A percentile compares a stretch with the other conserved stretches of the same genome.
Evolutionary conservation across 2,329 filamentous ascomycete genomes (phyloP).

Genomic region (Cadophora sp.): DNA sequence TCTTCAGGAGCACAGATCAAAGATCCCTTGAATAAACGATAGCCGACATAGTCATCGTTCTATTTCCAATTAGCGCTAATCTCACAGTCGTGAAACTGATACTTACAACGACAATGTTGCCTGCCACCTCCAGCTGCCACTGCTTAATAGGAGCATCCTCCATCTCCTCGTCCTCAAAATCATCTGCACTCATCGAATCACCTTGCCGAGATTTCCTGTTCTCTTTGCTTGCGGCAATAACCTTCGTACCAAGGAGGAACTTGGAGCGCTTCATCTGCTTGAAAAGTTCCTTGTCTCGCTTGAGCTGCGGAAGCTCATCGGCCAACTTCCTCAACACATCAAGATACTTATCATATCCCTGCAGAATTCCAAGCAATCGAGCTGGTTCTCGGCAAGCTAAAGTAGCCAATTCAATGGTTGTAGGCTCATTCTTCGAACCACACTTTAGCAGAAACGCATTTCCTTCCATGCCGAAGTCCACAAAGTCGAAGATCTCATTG

Average conservation of each 20-base stretch:
- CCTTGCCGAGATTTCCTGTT: conserved; percentile 29
- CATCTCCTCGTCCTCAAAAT: conserved; percentile 52
- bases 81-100: neutral
- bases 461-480: conserved; percentile 87
- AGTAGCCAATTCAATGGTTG: conserved; percentile 81
- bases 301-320: conserved; percentile 72
- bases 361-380: conserved; percentile 79
- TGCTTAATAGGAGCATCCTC: conserved; percentile 49
- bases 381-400: conserved; percentile 86
- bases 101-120: conserved; percentile 70
- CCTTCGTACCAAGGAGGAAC: conserved; percentile 84
- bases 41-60: conserved; percentile 87
- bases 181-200: conserved; percentile 47
- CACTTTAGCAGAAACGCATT: conserved; percentile 89
- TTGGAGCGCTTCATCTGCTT: conserved; percentile 75
- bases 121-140: conserved; percentile 77
- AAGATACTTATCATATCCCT: conserved; percentile 85
- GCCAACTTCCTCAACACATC: conserved; percentile 82
- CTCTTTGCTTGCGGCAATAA: conserved; percentile 54
- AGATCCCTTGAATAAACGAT: conserved; percentile 84
- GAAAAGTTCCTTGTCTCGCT: conserved; percentile 80
- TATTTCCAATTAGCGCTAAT: conserved; percentile 24
- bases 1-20: conserved; percentile 91
- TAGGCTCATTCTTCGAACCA: conserved; percentile 91
- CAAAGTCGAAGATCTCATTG: conserved; percentile 93